A percentile compares a stretch with the other conserved stretches of the same genome.
phyloP scores from a whole-genome alignment of 2,329 filamentous ascomycete species.

The Bipolaris zeicola region DNA sequence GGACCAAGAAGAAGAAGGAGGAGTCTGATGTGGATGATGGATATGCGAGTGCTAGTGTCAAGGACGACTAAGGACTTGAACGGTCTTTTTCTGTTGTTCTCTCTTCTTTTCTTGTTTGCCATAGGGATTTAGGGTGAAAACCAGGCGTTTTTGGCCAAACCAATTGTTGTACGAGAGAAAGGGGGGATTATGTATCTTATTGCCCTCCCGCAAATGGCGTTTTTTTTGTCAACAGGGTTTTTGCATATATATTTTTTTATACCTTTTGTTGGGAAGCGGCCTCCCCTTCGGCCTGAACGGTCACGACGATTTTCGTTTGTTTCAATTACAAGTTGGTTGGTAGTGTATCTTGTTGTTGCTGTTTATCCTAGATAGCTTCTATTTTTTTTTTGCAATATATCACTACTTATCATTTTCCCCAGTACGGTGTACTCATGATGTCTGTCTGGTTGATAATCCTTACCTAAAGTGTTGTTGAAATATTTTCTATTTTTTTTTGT shows the following conservation, averaged over 20 bases:
- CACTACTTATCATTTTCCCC: background rate
- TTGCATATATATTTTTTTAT: background rate
- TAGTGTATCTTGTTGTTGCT: too few relatives aligned
- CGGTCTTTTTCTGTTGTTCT: background rate
- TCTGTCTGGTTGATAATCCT: too few relatives aligned
- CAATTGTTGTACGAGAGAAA: too few relatives aligned
- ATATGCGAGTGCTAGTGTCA: slow-evolving; percentile 37
- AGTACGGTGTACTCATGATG: too few relatives aligned
- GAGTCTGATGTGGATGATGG: slow-evolving; percentile 36
- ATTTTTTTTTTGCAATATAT: background rate
- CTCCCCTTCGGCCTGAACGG: too few relatives aligned
- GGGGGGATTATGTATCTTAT: too few relatives aligned
- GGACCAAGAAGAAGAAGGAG: slow-evolving; percentile 17
- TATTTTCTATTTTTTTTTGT: too few relatives aligned
- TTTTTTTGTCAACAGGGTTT: background rate
- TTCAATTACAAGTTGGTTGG: too few relatives aligned
- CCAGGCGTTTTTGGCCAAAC: background rate
- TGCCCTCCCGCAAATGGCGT: background rate
- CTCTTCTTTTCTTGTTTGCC: background rate
- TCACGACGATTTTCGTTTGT: too few relatives aligned
- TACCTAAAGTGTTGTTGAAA: too few relatives aligned
- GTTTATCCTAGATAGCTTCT: too few relatives aligned
- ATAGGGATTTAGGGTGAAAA: background rate
- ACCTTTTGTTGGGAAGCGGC: background rate
- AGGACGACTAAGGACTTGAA: slow-evolving; percentile 24